Evolutionary conservation across 2,329 filamentous ascomycete genomes (phyloP).

Genomic region (Sporothrix pallida): DNA sequence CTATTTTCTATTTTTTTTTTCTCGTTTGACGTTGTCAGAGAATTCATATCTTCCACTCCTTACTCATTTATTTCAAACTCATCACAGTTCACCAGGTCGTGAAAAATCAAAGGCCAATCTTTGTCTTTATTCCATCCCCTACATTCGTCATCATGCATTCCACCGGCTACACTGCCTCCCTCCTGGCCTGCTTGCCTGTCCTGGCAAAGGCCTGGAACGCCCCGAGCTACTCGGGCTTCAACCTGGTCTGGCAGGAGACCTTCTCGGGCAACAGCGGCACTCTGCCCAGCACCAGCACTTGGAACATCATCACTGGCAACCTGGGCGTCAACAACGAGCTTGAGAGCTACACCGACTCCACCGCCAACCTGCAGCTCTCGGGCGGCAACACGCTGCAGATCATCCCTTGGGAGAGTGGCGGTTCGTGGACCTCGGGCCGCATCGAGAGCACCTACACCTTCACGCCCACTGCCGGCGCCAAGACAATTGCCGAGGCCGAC

Average conservation of each 20-base stretch:
- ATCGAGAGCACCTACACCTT: conserved; percentile 57
- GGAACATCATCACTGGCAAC: conserved; percentile 54
- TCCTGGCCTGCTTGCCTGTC: conserved; percentile 41
- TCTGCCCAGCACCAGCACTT: conserved; percentile 48
- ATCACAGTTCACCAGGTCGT: conserved; percentile 11
- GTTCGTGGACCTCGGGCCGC: conserved; percentile 58
- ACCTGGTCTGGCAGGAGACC: conserved; percentile 53
- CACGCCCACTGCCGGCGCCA: conserved; percentile 50
- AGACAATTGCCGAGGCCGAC: conserved; percentile 53
- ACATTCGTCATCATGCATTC: conserved; percentile 24
- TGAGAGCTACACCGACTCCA: conserved; percentile 54
- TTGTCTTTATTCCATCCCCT: not conserved
- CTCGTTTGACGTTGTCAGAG: not conserved
- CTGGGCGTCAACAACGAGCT: conserved; percentile 57
- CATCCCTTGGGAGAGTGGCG: conserved; percentile 49
- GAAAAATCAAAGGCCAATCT: not conserved
- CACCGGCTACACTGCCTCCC: conserved; percentile 9
- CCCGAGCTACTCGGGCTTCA: conserved; percentile 51
- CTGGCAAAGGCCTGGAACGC: conserved; percentile 46
- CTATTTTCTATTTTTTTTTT: not conserved
- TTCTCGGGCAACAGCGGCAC: conserved; percentile 52
- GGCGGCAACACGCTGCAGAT: conserved; percentile 59
- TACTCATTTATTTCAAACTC: not conserved
- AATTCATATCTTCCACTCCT: not conserved
- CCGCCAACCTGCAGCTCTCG: conserved; percentile 56